These are phyloP conservation scores for Neurospora sp. DNA, from an alignment of 495 filamentous ascomycete species.

Conservation along the genomic window DNA sequence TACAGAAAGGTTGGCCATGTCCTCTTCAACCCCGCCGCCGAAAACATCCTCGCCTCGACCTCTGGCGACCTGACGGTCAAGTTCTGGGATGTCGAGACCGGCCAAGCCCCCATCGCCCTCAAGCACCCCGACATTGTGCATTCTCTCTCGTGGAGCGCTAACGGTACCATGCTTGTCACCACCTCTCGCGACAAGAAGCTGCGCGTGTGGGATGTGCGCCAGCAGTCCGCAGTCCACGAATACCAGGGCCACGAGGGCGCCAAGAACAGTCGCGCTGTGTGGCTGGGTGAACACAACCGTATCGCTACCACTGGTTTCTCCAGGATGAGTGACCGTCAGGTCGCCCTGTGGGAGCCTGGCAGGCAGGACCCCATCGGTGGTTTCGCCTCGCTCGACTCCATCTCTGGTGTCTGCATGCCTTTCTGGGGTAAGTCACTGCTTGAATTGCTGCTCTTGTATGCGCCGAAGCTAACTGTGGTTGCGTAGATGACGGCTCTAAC, in stretches of 20 bases:
- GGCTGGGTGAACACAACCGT: conserved; percentile 92
- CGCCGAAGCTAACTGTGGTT: conserved; percentile 18
- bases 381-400: conserved; percentile 80
- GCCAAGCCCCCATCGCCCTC: conserved; percentile 57
- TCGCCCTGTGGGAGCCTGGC: conserved; percentile 90
- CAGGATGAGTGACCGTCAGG: conserved; percentile 93
- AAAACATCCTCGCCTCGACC: conserved; percentile 88
- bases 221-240: conserved; percentile 80
- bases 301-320: conserved; percentile 96
- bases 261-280: conserved; percentile 92
- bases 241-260: conserved; percentile 79
- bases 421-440: conserved; percentile 66
- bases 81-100: conserved; percentile 88
- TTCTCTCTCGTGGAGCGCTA: conserved; percentile 90
- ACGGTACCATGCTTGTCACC: conserved; percentile 79
- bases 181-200: conserved; percentile 98
- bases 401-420: conserved; percentile 96
- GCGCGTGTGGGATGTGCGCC: conserved; percentile 90
- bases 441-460: background rate
- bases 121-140: conserved; percentile 88
- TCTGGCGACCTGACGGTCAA: conserved; percentile 95
- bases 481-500: conserved; percentile 70
- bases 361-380: conserved; percentile 78
- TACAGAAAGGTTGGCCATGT: conserved; percentile 89
- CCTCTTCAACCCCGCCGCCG: conserved; percentile 92